Evolutionary conservation across 345 rosid genomes (phyloP).

Genomic region (Populus pruinosa): DNA sequence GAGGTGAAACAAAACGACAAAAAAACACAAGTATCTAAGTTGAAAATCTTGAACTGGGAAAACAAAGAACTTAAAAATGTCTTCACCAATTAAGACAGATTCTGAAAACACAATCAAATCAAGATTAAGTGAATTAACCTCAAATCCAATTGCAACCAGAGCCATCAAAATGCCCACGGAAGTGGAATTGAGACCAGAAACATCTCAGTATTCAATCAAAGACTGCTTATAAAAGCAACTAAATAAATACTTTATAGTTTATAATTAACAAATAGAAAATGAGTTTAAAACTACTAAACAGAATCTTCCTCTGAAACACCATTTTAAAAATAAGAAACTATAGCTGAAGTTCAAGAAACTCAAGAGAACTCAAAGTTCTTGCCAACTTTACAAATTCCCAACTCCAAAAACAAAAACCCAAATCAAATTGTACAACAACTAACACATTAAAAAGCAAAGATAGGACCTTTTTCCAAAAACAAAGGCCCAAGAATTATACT

Average conservation of each 20-base stretch:
- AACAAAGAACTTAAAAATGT: neutral
- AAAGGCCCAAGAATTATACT: no score
- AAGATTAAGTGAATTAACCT: slow-evolving; percentile 13
- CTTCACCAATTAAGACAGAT: neutral
- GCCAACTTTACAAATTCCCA: neutral
- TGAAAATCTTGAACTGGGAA: neutral
- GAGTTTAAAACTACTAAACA: neutral
- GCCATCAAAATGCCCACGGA: slow-evolving; percentile 6
- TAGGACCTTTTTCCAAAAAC: neutral
- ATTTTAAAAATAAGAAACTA: neutral
- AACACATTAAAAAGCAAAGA: neutral
- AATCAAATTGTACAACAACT: slow-evolving; percentile 1
- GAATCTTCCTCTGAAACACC: slow-evolving; percentile 4
- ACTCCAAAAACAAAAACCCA: slow-evolving; percentile 11
- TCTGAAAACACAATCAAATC: neutral
- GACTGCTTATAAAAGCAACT: neutral
- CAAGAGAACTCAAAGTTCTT: neutral
- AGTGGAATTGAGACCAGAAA: slow-evolving; percentile 14
- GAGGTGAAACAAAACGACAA: neutral
- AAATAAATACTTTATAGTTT: slow-evolving; percentile 7
- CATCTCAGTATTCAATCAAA: neutral
- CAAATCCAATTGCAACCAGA: neutral
- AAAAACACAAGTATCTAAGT: neutral
- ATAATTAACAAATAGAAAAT: slow-evolving; percentile 2
- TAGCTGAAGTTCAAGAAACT: neutral